Percentiles rank a stretch among this genome's conserved stretches.
Evolutionary conservation across 805 yeast genomes (phyloP).

Genomic region (Lipomyces mesembrius): DNA sequence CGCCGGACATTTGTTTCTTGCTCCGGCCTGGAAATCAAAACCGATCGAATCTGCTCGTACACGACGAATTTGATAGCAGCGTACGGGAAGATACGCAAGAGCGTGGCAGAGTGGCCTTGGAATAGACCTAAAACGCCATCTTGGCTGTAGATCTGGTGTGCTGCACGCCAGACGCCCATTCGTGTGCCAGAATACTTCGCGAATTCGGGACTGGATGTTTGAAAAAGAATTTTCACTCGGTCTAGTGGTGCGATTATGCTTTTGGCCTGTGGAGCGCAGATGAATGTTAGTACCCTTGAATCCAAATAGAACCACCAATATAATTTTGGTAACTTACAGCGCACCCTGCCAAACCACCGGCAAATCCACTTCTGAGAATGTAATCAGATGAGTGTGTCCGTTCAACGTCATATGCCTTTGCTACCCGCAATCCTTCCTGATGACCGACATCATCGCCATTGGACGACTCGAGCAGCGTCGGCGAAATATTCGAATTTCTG

Average conservation of each 20-base stretch:
- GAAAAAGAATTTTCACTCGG: slow-evolving; percentile 91
- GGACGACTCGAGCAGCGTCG: slow-evolving; percentile 12
- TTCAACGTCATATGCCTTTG: slow-evolving; percentile 6
- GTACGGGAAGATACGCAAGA: slow-evolving; percentile 89
- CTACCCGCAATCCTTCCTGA: slow-evolving; percentile 5
- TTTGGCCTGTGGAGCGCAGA: slow-evolving; percentile 58
- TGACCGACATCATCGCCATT: slow-evolving; percentile 12
- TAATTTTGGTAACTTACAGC: slow-evolving; percentile 48
- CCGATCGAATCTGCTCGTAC: slow-evolving; percentile 85
- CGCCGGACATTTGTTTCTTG: slow-evolving; percentile 83
- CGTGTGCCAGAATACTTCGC: slow-evolving; percentile 78
- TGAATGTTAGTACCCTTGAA: background rate
- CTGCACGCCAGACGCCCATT: slow-evolving; percentile 75
- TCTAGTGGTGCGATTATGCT: slow-evolving; percentile 94
- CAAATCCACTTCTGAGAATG: slow-evolving; percentile 79
- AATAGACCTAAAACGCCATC: slow-evolving; percentile 84
- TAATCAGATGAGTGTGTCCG: slow-evolving; percentile 54
- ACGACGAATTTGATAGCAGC: slow-evolving; percentile 97
- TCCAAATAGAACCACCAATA: background rate
- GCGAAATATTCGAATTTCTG: background rate
- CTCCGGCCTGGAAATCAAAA: slow-evolving; percentile 72
- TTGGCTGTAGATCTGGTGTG: slow-evolving; percentile 60
- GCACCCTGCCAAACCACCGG: slow-evolving; percentile 95
- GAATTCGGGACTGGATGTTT: slow-evolving; percentile 91
- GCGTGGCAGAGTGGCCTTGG: slow-evolving; percentile 95